phyloP scores from a whole-genome alignment of 2,329 filamentous ascomycete genomes.

The Metarhizium guizhouense region DNA sequence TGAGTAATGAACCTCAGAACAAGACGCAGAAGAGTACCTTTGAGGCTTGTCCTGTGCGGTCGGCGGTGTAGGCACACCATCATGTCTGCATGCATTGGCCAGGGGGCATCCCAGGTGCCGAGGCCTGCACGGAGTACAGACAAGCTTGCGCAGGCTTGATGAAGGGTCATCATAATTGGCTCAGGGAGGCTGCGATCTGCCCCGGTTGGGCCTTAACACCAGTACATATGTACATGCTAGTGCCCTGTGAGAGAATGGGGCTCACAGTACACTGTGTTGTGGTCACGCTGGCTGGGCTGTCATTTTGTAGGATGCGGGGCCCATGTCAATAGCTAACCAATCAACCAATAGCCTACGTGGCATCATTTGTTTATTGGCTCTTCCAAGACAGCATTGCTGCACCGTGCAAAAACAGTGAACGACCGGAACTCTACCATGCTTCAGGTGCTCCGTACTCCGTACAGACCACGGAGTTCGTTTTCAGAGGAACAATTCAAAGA shows the following conservation, averaged over 20 bases:
- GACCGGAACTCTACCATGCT: neutral
- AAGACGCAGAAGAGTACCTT: neutral
- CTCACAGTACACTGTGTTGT: neutral
- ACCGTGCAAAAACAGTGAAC: neutral
- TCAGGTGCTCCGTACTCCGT: too few relatives aligned
- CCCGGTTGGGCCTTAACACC: neutral
- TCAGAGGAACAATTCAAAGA: too few relatives aligned
- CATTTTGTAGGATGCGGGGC: slow-evolving; percentile 13
- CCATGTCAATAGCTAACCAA: slow-evolving; percentile 2
- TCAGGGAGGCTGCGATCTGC: neutral
- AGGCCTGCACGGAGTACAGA: neutral
- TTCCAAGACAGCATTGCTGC: neutral
- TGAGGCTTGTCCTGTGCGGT: neutral
- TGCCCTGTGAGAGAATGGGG: neutral
- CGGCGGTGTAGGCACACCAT: neutral
- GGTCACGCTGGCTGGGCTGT: slow-evolving; percentile 11
- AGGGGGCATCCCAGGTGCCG: neutral
- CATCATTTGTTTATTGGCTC: neutral
- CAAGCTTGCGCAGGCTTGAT: neutral
- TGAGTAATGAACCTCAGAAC: neutral
- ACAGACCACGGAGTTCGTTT: too few relatives aligned
- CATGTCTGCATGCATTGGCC: neutral
- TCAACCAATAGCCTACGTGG: neutral
- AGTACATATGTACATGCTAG: neutral
- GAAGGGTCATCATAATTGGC: neutral